A percentile compares a stretch with the other conserved stretches of the same genome.
Evolutionary conservation across 2,329 filamentous ascomycete species (phyloP).

Genomic region (Lizonia empirigonia): DNA sequence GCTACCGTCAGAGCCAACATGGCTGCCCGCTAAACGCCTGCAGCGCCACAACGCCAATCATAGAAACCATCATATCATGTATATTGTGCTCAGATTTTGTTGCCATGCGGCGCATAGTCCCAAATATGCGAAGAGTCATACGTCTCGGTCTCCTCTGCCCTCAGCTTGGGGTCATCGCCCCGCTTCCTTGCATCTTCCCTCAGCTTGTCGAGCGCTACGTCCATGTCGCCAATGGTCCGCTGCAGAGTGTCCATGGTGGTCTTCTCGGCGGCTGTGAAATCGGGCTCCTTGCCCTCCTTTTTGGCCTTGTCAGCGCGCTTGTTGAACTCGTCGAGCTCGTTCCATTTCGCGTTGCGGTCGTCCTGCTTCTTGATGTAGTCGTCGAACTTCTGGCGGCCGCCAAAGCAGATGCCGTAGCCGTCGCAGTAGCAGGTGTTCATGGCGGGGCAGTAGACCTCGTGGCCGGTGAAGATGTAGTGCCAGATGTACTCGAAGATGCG

Average conservation of each 20-base stretch:
- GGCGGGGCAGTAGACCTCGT: constrained; percentile 48
- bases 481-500: constrained; percentile 50
- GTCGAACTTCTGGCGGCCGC: constrained; percentile 55
- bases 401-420: constrained; percentile 68
- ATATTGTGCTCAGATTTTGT: constrained; percentile 14
- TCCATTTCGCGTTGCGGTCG: constrained; percentile 48
- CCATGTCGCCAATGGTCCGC: constrained; percentile 29
- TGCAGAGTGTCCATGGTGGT: constrained; percentile 29
- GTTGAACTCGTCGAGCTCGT: constrained; percentile 49
- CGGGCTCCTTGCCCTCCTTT: constrained; percentile 32
- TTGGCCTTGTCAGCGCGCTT: constrained; percentile 46
- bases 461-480: constrained; percentile 50
- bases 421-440: constrained; percentile 63
- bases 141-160: constrained; percentile 43
- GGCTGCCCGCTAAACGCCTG: constrained; percentile 6
- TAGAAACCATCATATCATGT: constrained; percentile 8
- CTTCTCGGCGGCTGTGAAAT: constrained; percentile 29
- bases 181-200: constrained; percentile 42
- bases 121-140: constrained; percentile 44
- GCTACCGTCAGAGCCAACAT: constrained; percentile 1
- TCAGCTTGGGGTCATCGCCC: constrained; percentile 39
- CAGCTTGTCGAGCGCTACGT: constrained; percentile 35
- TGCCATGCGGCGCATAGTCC: constrained; percentile 42
- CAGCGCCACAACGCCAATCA: constrained; percentile 20
- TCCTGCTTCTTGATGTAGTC: constrained; percentile 56